Percentiles rank a stretch among this genome's conserved stretches.
Conservation (phyloP, 129 eudicot genomes). For the Glebionis coronaria region DNA sequence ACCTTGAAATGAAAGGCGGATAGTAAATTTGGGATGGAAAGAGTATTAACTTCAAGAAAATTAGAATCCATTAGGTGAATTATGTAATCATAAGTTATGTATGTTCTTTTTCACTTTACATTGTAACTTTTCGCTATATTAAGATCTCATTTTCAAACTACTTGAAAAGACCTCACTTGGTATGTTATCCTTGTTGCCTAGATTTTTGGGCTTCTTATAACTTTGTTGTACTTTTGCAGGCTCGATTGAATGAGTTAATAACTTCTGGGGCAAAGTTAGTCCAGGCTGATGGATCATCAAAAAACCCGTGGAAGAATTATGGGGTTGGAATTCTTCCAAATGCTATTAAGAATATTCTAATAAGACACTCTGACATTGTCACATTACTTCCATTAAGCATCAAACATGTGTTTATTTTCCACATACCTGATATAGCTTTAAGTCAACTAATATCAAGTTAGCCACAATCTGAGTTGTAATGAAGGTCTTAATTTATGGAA, state of each 20-base stretch:
- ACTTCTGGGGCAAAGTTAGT: conserved; percentile 55
- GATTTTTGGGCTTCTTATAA: not conserved
- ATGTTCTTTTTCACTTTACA: too few species aligned
- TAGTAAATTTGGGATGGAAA: too few species aligned
- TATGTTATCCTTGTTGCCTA: not conserved
- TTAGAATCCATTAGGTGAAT: too few species aligned
- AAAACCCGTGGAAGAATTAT: conserved; percentile 88
- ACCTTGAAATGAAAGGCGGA: too few species aligned
- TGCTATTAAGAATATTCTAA: conserved; percentile 31
- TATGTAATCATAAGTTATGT: too few species aligned
- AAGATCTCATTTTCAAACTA: conserved; percentile 6
- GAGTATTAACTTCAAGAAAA: too few species aligned
- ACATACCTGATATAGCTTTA: too few species aligned
- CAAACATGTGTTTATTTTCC: too few species aligned
- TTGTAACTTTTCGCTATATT: conserved; percentile 7
- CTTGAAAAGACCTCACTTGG: conserved; percentile 3
- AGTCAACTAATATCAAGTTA: too few species aligned
- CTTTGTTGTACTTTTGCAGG: conserved; percentile 40
- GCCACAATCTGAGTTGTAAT: too few species aligned
- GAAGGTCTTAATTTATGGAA: too few species aligned
- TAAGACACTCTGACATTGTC: not conserved
- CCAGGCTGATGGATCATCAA: conserved; percentile 41
- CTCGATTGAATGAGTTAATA: conserved; percentile 75
- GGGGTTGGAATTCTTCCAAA: conserved; percentile 91
- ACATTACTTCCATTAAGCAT: too few species aligned